Evolutionary conservation across 306 rosid species (phyloP), one percentile per base, ranked within the genome.

Genomic region (Ziziphus jujuba): DNA sequence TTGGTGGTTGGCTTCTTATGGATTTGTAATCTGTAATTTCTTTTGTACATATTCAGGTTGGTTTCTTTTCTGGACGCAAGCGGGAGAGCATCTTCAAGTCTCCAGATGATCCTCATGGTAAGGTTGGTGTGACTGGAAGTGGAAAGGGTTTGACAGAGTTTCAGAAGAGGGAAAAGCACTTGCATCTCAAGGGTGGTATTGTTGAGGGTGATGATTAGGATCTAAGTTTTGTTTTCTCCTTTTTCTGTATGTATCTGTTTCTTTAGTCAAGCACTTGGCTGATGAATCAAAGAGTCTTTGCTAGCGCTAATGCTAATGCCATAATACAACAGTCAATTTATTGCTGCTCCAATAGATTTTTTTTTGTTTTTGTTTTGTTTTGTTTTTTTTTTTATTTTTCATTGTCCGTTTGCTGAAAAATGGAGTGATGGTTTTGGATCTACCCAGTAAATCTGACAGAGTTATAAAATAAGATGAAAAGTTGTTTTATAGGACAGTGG

Each of bases 81-180:
- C 83, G 90, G 47, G 99, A 93, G 83, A 93, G 99, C 79, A 93
- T 93, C 74, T 93, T 93, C 79, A 93, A 93, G 79, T 93, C 99
- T 77, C 99, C 99, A 0, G 99, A 93, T 12, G 99, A 93, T 78
- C 96, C 99, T 21, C 45, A 69, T 0, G 99, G 99, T 45, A 93
- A 93, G 89, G 99, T 93, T 78, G 99, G 99, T 52, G 99, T 90
- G 77, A 93, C 99, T 16, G 97, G 99, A 56, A 93, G 99, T 69
- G 99, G 99, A 21, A 93, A 93, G 84, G 99, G 99, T 67, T 83
- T 93, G 87, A 93, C 99, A 2, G 99, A 88, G 33, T 93, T 93
- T 71, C 99, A 93, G 60, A 90, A 85, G 80, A 88, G 99, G 75
- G 99, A 90, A 23, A 93, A 93, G 48, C 97, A 90, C 82, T 90